These are phyloP conservation scores for Phyllostachys edulis DNA, from an alignment of 176 grass and related monocot species.

Conservation along the genomic window DNA sequence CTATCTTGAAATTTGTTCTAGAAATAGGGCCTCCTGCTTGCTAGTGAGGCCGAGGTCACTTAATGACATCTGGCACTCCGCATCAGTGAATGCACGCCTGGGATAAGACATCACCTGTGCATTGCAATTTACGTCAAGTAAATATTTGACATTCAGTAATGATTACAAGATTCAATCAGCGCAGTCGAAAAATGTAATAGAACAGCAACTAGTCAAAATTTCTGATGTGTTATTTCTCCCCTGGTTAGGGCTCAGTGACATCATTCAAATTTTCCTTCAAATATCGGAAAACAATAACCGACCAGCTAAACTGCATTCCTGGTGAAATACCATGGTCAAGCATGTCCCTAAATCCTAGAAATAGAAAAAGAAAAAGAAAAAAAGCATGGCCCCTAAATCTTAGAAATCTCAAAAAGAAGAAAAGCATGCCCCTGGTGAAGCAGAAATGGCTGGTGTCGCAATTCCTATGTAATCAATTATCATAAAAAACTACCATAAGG, in stretches of 20 bases:
- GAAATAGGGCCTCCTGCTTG: conserved; percentile 94
- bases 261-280: neutral
- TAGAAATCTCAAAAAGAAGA: neutral
- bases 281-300: neutral
- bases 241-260: neutral
- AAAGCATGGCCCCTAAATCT: neutral
- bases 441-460: neutral
- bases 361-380: too few relatives aligned
- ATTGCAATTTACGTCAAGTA: neutral
- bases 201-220: neutral
- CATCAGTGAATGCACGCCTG: conserved; percentile 64
- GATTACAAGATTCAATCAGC: neutral
- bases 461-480: neutral
- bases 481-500: neutral
- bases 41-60: conserved; percentile 73
- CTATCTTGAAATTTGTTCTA: conserved; percentile 70
- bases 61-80: conserved; percentile 60
- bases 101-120: conserved; percentile 85
- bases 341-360: neutral
- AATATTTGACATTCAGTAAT: neutral
- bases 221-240: neutral
- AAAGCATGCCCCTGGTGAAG: neutral
- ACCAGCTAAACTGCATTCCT: neutral
- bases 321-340: neutral
- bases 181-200: neutral